phyloP scores from a whole-genome alignment of 306 rosid species.

The Prunus fruticosa region DNA sequence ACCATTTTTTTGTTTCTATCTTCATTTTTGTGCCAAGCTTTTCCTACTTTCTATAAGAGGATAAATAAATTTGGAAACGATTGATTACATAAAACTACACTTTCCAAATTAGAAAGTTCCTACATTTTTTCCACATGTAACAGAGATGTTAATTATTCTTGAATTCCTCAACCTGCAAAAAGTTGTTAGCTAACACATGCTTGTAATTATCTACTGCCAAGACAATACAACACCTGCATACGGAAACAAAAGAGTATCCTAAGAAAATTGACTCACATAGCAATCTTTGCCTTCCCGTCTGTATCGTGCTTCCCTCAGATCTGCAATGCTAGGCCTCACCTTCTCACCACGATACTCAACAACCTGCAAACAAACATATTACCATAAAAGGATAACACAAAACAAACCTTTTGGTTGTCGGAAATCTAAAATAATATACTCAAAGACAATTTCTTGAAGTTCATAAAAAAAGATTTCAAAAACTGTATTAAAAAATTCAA shows the following conservation, averaged over 20 bases:
- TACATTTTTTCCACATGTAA: not conserved
- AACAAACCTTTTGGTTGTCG: not conserved
- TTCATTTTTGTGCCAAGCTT: not conserved
- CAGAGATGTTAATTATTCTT: not conserved
- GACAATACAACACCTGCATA: not conserved
- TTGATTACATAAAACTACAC: not conserved
- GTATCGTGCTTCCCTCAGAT: conserved; percentile 77
- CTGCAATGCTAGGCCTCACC: conserved; percentile 85
- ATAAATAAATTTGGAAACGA: not conserved
- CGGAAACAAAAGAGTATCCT: conserved; percentile 2
- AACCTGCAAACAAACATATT: conserved; percentile 51
- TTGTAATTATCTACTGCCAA: not conserved
- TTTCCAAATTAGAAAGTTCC: not conserved
- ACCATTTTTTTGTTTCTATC: not conserved
- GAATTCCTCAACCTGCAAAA: not conserved
- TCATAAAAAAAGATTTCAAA: not conserved
- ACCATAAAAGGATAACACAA: not conserved
- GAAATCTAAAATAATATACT: not conserved
- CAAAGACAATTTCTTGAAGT: not conserved
- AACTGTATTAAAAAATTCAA: not conserved
- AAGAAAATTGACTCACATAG: conserved; percentile 57
- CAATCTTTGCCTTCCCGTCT: conserved; percentile 87
- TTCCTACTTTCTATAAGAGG: not conserved
- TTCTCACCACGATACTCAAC: conserved; percentile 91
- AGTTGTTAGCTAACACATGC: not conserved